Conservation (phyloP, 2,329 filamentous ascomycete species). For the Albophoma yamanashiensis region DNA sequence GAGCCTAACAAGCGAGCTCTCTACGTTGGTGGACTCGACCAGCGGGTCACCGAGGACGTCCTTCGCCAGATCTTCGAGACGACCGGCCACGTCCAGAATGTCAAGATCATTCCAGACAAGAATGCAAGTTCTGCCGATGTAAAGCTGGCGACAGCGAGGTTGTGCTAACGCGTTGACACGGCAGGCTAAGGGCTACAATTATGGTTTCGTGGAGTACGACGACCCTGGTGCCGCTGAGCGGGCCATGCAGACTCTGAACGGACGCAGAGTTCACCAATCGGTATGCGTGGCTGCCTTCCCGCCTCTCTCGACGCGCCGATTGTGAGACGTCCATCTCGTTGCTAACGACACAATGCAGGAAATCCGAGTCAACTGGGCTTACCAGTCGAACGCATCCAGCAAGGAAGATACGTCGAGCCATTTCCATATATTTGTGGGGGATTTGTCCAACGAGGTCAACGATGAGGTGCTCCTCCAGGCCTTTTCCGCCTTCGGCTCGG, state of each 20-base stretch:
- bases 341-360: constrained; percentile 46
- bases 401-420: constrained; percentile 98
- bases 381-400: constrained; percentile 86
- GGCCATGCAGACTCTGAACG: constrained; percentile 95
- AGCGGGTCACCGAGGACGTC: constrained; percentile 91
- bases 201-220: constrained; percentile 98
- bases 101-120: constrained; percentile 99
- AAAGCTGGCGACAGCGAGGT: background rate
- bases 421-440: constrained; percentile 98
- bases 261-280: constrained; percentile 87
- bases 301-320: background rate
- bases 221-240: constrained; percentile 93
- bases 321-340: background rate
- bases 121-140: constrained; percentile 57
- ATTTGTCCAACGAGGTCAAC: constrained; percentile 97
- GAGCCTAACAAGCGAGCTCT: constrained; percentile 98
- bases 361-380: constrained; percentile 99
- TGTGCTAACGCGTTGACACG: constrained; percentile 3
- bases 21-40: constrained; percentile 91
- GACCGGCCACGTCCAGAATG: constrained; percentile 93
- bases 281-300: constrained; percentile 33
- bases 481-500: constrained; percentile 89
- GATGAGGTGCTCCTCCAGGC: constrained; percentile 89
- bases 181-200: constrained; percentile 93
- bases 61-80: constrained; percentile 98